phyloP scores from a whole-genome alignment of 1,139 yeast genomes.

The Candida neerlandica region DNA sequence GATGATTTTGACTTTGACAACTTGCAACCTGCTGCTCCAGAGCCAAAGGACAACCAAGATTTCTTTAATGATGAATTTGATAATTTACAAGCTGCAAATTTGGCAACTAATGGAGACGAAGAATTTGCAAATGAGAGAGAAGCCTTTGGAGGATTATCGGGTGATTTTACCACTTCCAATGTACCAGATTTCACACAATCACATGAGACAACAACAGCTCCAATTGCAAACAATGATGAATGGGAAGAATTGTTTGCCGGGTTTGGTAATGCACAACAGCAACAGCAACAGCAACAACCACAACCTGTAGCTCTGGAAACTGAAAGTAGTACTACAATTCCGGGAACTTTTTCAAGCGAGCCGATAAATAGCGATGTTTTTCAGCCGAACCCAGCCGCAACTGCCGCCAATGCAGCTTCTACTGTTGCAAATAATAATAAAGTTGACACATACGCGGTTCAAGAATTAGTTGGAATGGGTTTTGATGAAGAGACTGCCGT shows the following conservation, averaged over 20 bases:
- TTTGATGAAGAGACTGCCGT: slow-evolving; percentile 66
- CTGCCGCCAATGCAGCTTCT: slow-evolving; percentile 5
- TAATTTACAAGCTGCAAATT: slow-evolving; percentile 47
- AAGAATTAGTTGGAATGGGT: slow-evolving; percentile 89
- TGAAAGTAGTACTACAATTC: not conserved
- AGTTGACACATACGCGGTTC: slow-evolving; percentile 37
- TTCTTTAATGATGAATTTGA: slow-evolving; percentile 43
- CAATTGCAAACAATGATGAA: slow-evolving; percentile 57
- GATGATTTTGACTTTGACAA: slow-evolving; percentile 44
- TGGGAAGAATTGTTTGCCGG: slow-evolving; percentile 97
- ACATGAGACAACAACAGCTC: slow-evolving; percentile 16
- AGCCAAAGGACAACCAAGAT: slow-evolving; percentile 24
- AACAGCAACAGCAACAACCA: slow-evolving; percentile 16
- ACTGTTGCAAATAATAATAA: not conserved
- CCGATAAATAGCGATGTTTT: not conserved
- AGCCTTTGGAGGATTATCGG: slow-evolving; percentile 28
- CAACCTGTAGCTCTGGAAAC: slow-evolving; percentile 52
- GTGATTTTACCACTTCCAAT: slow-evolving; percentile 44
- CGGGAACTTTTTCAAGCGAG: not conserved
- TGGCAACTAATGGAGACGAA: slow-evolving; percentile 31
- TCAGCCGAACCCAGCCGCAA: slow-evolving; percentile 5
- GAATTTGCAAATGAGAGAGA: slow-evolving; percentile 23
- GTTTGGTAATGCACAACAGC: slow-evolving; percentile 61
- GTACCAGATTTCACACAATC: slow-evolving; percentile 31
- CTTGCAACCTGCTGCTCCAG: slow-evolving; percentile 42